These are phyloP conservation scores for Lupinus albus DNA, from an alignment of 306 rosid genomes.

Conservation along the genomic window DNA sequence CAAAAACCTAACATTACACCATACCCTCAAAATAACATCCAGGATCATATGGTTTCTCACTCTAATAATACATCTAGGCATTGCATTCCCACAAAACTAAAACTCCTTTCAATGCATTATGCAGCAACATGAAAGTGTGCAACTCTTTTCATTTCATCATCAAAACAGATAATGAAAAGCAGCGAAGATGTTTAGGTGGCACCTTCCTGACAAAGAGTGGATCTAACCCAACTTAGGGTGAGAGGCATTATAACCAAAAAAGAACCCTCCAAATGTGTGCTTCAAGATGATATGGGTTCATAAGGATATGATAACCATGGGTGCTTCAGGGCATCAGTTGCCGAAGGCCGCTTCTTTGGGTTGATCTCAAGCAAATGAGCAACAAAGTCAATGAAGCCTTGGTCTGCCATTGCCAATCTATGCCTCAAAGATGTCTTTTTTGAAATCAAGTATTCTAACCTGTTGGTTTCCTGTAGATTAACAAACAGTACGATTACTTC, in stretches of 20 bases:
- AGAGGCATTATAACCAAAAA: constrained; percentile 27
- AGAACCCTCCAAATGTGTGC: constrained; percentile 16
- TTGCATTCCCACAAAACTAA: constrained; percentile 49
- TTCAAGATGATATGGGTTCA: constrained; percentile 85
- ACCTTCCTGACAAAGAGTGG: constrained; percentile 39
- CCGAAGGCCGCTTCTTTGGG: constrained; percentile 85
- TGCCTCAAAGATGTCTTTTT: constrained; percentile 91
- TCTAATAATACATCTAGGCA: constrained; percentile 48
- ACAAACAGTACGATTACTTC: constrained; percentile 1
- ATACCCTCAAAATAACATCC: constrained; percentile 59
- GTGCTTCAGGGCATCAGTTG: constrained; percentile 78
- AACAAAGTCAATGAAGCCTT: constrained; percentile 85
- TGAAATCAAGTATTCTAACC: constrained; percentile 81
- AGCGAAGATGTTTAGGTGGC: constrained; percentile 33
- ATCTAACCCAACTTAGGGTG: constrained; percentile 44
- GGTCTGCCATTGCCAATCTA: constrained; percentile 90
- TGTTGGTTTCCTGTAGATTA: constrained; percentile 66
- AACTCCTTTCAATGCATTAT: constrained; percentile 51
- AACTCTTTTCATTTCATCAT: constrained; percentile 46
- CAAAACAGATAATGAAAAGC: constrained; percentile 38
- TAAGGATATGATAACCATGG: constrained; percentile 91
- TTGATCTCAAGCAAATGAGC: constrained; percentile 76
- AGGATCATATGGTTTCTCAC: constrained; percentile 46
- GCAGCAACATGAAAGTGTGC: constrained; percentile 42
- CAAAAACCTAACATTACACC: constrained; percentile 55